phyloP scores from a whole-genome alignment of 2,329 filamentous ascomycete species.

The Apiospora phragmitis region DNA sequence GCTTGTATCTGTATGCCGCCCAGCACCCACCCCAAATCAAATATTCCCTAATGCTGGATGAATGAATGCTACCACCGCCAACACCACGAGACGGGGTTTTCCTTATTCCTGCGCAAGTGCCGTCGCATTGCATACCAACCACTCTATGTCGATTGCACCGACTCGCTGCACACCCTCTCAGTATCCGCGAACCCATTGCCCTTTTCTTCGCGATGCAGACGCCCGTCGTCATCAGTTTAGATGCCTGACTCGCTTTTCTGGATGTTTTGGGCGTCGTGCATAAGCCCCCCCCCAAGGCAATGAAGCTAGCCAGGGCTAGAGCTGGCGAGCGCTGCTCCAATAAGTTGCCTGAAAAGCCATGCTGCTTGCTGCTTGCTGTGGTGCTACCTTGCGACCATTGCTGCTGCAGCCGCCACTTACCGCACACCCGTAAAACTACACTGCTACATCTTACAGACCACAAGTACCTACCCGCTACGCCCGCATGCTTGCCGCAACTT shows the following conservation, averaged over 20 bases:
- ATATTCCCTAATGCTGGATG: not conserved
- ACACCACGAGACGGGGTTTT: not conserved
- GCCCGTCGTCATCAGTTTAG: not conserved
- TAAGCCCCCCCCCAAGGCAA: conserved; percentile 7
- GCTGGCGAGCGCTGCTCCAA: not conserved
- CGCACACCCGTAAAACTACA: not conserved
- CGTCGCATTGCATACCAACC: conserved; percentile 12
- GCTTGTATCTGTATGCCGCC: not conserved
- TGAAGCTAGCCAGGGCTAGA: not conserved
- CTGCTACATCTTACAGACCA: not conserved
- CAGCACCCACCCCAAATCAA: not conserved
- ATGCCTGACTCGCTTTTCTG: conserved; percentile 9
- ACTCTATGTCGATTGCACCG: not conserved
- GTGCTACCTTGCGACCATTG: not conserved
- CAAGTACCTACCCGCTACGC: conserved; percentile 8
- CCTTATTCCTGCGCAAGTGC: conserved; percentile 13
- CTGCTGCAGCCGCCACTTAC: no score
- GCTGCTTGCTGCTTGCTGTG: not conserved
- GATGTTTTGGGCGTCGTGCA: conserved; percentile 14
- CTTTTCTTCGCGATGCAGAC: conserved; percentile 32
- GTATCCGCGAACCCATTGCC: conserved; percentile 22
- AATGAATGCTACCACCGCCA: not conserved
- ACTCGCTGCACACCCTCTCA: not conserved
- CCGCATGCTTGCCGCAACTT: conserved; percentile 10
- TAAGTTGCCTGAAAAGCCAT: not conserved